Evolutionary conservation across 179 eudicot genomes (phyloP).

Genomic region (Spergularia azorica): DNA sequence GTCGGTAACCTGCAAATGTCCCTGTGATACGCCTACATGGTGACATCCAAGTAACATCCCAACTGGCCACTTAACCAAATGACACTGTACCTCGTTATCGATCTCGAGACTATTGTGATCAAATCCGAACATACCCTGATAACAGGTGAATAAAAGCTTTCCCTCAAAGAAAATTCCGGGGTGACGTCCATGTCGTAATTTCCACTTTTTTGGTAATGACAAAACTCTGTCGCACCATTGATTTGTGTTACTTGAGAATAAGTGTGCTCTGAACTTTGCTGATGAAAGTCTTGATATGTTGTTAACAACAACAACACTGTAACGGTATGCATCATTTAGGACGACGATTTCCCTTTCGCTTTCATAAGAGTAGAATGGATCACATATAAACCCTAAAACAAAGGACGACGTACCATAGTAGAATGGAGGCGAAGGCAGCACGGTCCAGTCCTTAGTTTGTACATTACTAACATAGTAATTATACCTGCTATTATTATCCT

Average conservation of each 20-base stretch:
- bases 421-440: not conserved
- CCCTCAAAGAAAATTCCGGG: not conserved
- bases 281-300: not conserved
- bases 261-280: not conserved
- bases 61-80: not conserved
- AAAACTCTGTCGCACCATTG: slow-evolving; percentile 2
- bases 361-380: not conserved
- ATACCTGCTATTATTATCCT: not conserved
- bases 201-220: not conserved
- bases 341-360: too few relatives aligned
- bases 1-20: not conserved
- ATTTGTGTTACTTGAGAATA: not conserved
- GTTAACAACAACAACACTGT: slow-evolving; percentile 2
- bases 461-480: slow-evolving; percentile 5
- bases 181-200: not conserved
- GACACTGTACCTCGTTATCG: not conserved
- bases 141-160: not conserved
- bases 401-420: not conserved
- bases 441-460: slow-evolving; percentile 4
- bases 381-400: not conserved
- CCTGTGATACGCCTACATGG: not conserved
- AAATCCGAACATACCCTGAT: not conserved
- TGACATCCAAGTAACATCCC: too few relatives aligned
- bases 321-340: not conserved
- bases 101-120: not conserved